Conservation (phyloP, 768 basidiomycete species). For the Imleria badia region DNA sequence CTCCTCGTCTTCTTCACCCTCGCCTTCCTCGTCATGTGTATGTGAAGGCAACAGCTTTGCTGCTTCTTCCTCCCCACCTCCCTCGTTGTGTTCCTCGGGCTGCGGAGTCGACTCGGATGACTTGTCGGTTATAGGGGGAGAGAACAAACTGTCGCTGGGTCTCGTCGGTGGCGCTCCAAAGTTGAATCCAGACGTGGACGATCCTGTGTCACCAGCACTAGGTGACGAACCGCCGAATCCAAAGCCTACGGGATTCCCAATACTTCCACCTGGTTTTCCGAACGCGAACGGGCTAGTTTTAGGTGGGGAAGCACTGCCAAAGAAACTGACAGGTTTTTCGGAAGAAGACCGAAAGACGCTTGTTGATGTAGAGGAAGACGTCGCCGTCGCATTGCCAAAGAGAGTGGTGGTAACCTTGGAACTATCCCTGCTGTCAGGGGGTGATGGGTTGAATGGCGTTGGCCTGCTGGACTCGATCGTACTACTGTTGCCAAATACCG, state of each 20-base stretch:
- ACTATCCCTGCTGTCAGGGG: conserved; percentile 12
- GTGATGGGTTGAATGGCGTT: conserved; percentile 8
- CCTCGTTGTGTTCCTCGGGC: conserved; percentile 26
- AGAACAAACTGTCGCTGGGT: conserved; percentile 23
- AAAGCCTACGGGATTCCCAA: conserved; percentile 67
- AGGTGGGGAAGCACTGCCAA: conserved; percentile 29
- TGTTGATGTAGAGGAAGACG: conserved; percentile 11
- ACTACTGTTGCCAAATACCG: conserved; percentile 24
- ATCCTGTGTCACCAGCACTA: conserved; percentile 18
- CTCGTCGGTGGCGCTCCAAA: conserved; percentile 26
- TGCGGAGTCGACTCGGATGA: conserved; percentile 32
- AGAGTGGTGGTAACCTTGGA: conserved; percentile 13
- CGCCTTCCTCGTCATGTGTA: conserved; percentile 68
- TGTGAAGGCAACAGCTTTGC: conserved; percentile 21
- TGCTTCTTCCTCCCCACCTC: conserved; percentile 32
- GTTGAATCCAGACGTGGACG: conserved; percentile 20
- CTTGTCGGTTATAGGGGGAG: conserved; percentile 28
- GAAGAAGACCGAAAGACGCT: conserved; percentile 23
- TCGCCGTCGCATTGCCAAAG: conserved; percentile 20
- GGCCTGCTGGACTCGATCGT: conserved; percentile 15
- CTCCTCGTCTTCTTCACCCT: conserved; percentile 80
- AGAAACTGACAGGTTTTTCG: conserved; percentile 27
- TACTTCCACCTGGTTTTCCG: conserved; percentile 42
- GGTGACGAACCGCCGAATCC: conserved; percentile 36
- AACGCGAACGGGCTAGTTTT: conserved; percentile 28